Percentiles rank a stretch among this genome's conserved stretches.
These are phyloP conservation scores for Fennellomyces sp. DNA, from an alignment of 371 early-diverging fungal genomes.

Conservation along the genomic window DNA sequence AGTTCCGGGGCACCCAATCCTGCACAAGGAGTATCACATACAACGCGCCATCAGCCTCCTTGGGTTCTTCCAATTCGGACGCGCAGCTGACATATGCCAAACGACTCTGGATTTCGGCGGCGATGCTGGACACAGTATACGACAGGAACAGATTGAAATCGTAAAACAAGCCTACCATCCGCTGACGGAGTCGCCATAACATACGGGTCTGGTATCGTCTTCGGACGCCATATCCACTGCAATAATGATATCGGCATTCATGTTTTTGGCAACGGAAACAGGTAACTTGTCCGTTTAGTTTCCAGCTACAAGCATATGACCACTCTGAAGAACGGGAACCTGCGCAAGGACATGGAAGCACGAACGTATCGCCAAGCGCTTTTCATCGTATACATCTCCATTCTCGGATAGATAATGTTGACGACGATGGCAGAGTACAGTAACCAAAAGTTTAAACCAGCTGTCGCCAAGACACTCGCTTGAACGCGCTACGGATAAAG, in stretches of 20 bases:
- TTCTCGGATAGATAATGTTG: slow-evolving; percentile 94
- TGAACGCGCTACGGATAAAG: slow-evolving; percentile 96
- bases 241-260: slow-evolving; percentile 95
- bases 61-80: slow-evolving; percentile 88
- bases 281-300: slow-evolving; percentile 99
- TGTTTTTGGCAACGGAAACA: slow-evolving; percentile 88
- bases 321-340: slow-evolving; percentile 97
- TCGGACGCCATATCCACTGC: slow-evolving; percentile 96
- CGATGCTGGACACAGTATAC: slow-evolving; percentile 84
- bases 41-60: slow-evolving; percentile 80
- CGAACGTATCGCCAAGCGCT: slow-evolving; percentile 98
- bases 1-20: slow-evolving; percentile 92
- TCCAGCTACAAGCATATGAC: slow-evolving; percentile 97
- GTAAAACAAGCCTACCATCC: slow-evolving; percentile 95
- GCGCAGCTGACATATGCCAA: slow-evolving; percentile 97
- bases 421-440: slow-evolving; percentile 97
- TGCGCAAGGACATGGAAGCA: slow-evolving; percentile 98
- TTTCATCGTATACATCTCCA: slow-evolving; percentile 93
- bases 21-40: slow-evolving; percentile 92
- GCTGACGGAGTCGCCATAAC: slow-evolving; percentile 93
- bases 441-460: slow-evolving; percentile 99
- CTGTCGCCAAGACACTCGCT: slow-evolving; percentile 90
- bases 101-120: slow-evolving; percentile 98
- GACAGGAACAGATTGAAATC: slow-evolving; percentile 82
- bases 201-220: slow-evolving; percentile 89